These are phyloP conservation scores for Opeltia flavorubescens DNA, from an alignment of 495 filamentous ascomycete genomes.

Conservation along the genomic window DNA sequence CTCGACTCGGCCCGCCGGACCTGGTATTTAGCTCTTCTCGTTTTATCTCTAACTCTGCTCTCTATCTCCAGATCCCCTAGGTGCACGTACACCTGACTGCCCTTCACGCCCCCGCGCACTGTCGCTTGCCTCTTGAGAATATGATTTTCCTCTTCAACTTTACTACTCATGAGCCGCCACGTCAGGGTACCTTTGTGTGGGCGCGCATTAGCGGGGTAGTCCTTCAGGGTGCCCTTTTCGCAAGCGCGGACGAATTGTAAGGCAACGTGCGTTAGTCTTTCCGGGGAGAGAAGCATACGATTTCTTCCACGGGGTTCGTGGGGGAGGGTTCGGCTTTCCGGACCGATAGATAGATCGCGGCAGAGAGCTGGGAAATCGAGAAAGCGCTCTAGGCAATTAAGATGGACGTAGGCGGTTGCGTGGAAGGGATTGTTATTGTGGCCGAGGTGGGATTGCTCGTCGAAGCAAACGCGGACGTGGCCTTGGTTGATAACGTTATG, in stretches of 20 bases:
- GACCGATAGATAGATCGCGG: constrained; percentile 14
- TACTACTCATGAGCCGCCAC: neutral
- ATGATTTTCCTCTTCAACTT: neutral
- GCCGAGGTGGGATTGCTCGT: constrained; percentile 35
- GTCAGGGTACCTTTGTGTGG: neutral
- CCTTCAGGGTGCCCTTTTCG: neutral
- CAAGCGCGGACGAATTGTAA: neutral
- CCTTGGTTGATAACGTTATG: constrained; percentile 37
- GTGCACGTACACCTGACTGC: neutral
- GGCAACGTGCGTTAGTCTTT: neutral
- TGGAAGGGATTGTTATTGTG: constrained; percentile 32
- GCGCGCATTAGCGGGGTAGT: neutral
- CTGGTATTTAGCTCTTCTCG: neutral
- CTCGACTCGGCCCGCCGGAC: neutral
- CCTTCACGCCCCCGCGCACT: neutral
- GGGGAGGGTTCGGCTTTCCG: constrained; percentile 17
- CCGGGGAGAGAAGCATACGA: neutral
- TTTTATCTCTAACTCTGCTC: neutral
- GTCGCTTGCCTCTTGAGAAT: no score
- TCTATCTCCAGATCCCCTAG: neutral
- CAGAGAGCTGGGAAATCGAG: constrained; percentile 35
- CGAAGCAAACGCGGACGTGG: constrained; percentile 40
- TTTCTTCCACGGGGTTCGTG: constrained; percentile 14
- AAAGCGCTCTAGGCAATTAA: constrained; percentile 45
- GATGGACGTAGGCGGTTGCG: constrained; percentile 44